Evolutionary conservation across 2,329 filamentous ascomycete species (phyloP), one percentile per base, ranked within the genome.

Genomic region (Waltergamsia citrina): DNA sequence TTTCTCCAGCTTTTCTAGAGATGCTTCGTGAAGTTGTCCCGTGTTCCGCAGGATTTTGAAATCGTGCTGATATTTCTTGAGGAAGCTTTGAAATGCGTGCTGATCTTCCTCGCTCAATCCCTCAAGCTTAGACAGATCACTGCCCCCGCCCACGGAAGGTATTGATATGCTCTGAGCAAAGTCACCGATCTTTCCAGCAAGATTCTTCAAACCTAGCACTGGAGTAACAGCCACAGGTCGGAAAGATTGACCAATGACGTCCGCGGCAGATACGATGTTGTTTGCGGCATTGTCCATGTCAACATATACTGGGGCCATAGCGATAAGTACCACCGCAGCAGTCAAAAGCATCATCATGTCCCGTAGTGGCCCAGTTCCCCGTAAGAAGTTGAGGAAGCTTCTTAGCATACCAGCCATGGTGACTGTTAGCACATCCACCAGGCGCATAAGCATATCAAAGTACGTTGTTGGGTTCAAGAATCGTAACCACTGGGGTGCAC

Each of bases 1-100:
- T 0, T 56, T 44, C 30, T 68, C 49, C 3, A 81, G 47, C 22
- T 62, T 60, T 11, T 61, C 44, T 5, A 68, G 44, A 0, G 62
- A 54, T 3, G 46, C 48, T 1, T 57, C 46, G 15, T 67, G 59
- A 2, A 62, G 43, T 8, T 52, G 49, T n/a, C 21, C 29, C 15
- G 35, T 28, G 16, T 29, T 36, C 26, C 25, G 34, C 23, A 38
- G 22, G 8, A 24, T 10, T 10, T 32, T 29, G 33, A 36, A 33
- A 14, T 40, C 52, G 7, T 49, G 47, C 17, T 52, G 43, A 29
- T 56, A 49, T 23, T 46, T 45, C 25, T 42, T 48, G 17, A 49
- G 29, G 28, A 45, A 48, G 11, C 42, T 38, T 4, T 48, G 43
- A 4, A 50, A 34, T 7, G 42, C 39, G 15, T 41, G 42, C 7